These are phyloP conservation scores for Lupinus albus DNA, from an alignment of 306 rosid genomes.

Conservation along the genomic window DNA sequence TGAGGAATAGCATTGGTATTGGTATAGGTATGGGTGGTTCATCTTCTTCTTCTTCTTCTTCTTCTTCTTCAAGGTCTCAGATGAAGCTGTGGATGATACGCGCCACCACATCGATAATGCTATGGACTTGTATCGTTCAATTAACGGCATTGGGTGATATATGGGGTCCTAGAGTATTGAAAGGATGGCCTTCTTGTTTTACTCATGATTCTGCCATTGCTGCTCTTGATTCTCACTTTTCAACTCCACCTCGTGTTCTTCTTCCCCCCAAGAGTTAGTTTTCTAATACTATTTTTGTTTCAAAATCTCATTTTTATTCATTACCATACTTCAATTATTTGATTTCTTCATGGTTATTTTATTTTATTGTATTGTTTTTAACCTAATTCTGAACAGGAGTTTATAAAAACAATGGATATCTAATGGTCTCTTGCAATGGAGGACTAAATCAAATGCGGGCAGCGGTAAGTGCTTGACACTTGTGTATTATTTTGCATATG, in stretches of 20 bases:
- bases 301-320: background rate
- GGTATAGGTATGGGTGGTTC: constrained; percentile 32
- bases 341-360: background rate
- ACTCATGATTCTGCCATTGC: constrained; percentile 55
- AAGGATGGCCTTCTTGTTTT: constrained; percentile 98
- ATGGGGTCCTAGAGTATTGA: constrained; percentile 97
- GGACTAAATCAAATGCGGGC: constrained; percentile 99
- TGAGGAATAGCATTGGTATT: constrained; percentile 59
- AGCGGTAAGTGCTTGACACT: constrained; percentile 60
- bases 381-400: constrained; percentile 53
- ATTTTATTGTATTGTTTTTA: background rate
- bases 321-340: too few species aligned
- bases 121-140: constrained; percentile 95
- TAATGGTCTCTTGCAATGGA: constrained; percentile 95
- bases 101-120: constrained; percentile 79
- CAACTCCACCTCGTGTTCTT: constrained; percentile 54
- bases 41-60: constrained; percentile 45
- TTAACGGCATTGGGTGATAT: constrained; percentile 82
- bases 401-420: constrained; percentile 88
- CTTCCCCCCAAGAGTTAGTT: constrained; percentile 93
- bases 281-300: background rate
- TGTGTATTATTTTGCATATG: background rate
- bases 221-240: constrained; percentile 39
- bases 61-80: constrained; percentile 58
- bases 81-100: constrained; percentile 96